phyloP scores from a whole-genome alignment of 176 grass and related monocot species.

The Aegilops bicornis region DNA sequence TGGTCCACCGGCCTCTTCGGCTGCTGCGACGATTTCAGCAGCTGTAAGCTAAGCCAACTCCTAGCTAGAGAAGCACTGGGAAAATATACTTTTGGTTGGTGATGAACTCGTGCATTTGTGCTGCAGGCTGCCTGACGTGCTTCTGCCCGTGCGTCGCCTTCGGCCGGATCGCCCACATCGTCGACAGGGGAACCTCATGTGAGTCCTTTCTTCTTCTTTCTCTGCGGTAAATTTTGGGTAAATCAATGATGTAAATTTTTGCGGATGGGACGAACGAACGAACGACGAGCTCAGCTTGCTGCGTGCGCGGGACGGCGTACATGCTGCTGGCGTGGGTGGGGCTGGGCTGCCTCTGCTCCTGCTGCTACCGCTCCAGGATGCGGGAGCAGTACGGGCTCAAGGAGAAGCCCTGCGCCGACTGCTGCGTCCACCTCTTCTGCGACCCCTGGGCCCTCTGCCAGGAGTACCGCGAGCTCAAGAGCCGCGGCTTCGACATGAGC shows the following conservation, averaged over 20 bases:
- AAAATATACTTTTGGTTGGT: too few species aligned
- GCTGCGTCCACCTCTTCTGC: conserved; percentile 63
- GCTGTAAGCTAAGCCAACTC: conserved; percentile 34
- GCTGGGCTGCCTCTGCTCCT: conserved; percentile 45
- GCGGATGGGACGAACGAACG: too few species aligned
- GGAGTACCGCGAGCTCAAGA: conserved; percentile 71
- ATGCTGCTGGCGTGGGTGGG: background rate
- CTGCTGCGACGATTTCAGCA: conserved; percentile 47
- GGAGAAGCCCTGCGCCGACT: conserved; percentile 60
- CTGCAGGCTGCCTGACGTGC: conserved; percentile 58
- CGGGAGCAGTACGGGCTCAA: conserved; percentile 41
- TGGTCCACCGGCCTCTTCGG: conserved; percentile 73
- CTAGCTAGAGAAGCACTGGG: too few species aligned
- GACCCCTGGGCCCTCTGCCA: conserved; percentile 61
- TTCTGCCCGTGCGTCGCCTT: conserved; percentile 69
- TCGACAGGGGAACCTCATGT: conserved; percentile 49
- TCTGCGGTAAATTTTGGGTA: too few species aligned
- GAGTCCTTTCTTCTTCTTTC: background rate
- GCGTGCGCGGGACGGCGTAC: conserved; percentile 44
- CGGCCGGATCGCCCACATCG: conserved; percentile 56
- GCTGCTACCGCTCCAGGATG: conserved; percentile 65
- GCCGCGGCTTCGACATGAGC: conserved; percentile 55
- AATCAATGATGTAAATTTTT: too few species aligned
- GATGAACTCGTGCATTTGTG: background rate
- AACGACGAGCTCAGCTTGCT: conserved; percentile 35